These are phyloP conservation scores for Micractinium sp. DNA, from an alignment of 139 green algal genomes.

Conservation along the genomic window DNA sequence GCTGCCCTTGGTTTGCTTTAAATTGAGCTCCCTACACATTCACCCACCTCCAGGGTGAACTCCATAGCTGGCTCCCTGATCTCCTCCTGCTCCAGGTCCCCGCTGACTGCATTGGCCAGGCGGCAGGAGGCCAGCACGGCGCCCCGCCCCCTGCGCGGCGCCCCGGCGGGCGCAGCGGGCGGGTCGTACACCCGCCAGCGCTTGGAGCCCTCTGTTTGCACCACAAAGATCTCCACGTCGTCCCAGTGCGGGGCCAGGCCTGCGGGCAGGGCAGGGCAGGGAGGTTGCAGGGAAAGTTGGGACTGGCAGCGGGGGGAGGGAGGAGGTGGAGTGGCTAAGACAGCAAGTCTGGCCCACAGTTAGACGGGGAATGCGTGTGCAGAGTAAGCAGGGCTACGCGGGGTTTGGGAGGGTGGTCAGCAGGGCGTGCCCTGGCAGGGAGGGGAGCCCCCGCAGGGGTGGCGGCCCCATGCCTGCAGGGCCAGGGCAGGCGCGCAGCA, in stretches of 20 bases:
- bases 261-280: background rate
- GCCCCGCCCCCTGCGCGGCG: background rate
- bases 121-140: background rate
- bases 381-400: no score
- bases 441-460: no score
- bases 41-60: slow-evolving; percentile 60
- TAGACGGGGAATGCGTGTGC: no score
- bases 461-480: no score
- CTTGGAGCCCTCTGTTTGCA: slow-evolving; percentile 82
- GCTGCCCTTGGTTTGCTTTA: no score
- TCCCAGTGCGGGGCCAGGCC: slow-evolving; percentile 82
- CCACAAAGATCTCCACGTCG: slow-evolving; percentile 86
- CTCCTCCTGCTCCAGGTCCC: slow-evolving; percentile 55
- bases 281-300: background rate
- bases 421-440: no score
- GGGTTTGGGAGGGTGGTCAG: no score
- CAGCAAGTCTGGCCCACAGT: no score
- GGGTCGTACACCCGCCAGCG: slow-evolving; percentile 55
- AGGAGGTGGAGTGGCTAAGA: no score
- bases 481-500: no score
- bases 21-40: background rate
- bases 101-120: slow-evolving; percentile 46
- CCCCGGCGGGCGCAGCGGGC: background rate
- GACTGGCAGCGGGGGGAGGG: background rate
- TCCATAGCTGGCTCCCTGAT: slow-evolving; percentile 67